A percentile compares a stretch with the other conserved stretches of the same genome.
These are phyloP conservation scores for Diversispora epigaea DNA, from an alignment of 192 early-diverging fungal genomes.

Conservation along the genomic window DNA sequence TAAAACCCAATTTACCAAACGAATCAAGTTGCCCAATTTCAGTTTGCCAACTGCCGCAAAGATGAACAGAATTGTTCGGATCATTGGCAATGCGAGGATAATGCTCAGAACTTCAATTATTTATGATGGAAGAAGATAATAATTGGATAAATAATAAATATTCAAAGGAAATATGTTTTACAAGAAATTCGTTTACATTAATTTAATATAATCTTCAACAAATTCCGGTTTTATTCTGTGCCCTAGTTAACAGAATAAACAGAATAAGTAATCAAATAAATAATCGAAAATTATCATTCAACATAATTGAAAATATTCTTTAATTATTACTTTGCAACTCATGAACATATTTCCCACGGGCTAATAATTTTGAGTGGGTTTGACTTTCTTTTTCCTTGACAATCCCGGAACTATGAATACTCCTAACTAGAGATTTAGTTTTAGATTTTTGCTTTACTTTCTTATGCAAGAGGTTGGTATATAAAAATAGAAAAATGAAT, in stretches of 20 bases:
- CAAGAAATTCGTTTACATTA: slow-evolving; percentile 50
- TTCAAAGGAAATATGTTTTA: background rate
- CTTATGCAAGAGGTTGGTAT: no score
- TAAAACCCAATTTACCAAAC: slow-evolving; percentile 55
- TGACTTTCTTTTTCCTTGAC: slow-evolving; percentile 13
- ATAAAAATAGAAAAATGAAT: no score
- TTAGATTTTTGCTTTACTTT: background rate
- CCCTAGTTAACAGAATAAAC: slow-evolving; percentile 41
- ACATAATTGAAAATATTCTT: background rate
- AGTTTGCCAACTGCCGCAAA: slow-evolving; percentile 87
- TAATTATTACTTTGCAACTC: slow-evolving; percentile 63
- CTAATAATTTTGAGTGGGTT: slow-evolving; percentile 76
- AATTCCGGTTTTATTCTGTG: slow-evolving; percentile 85
- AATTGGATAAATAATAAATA: slow-evolving; percentile 6
- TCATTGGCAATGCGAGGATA: slow-evolving; percentile 77
- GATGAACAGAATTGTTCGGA: slow-evolving; percentile 70
- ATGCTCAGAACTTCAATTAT: slow-evolving; percentile 57
- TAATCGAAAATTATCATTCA: slow-evolving; percentile 4
- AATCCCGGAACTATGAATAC: background rate
- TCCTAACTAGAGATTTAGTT: background rate
- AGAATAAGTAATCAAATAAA: background rate
- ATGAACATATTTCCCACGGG: slow-evolving; percentile 87
- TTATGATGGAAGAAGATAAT: background rate
- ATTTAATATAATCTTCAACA: slow-evolving; percentile 79
- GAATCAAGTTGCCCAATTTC: slow-evolving; percentile 88